These are phyloP conservation scores for Pseudogymnoascus sp. DNA, from an alignment of 2,329 filamentous ascomycete genomes.

Conservation along the genomic window DNA sequence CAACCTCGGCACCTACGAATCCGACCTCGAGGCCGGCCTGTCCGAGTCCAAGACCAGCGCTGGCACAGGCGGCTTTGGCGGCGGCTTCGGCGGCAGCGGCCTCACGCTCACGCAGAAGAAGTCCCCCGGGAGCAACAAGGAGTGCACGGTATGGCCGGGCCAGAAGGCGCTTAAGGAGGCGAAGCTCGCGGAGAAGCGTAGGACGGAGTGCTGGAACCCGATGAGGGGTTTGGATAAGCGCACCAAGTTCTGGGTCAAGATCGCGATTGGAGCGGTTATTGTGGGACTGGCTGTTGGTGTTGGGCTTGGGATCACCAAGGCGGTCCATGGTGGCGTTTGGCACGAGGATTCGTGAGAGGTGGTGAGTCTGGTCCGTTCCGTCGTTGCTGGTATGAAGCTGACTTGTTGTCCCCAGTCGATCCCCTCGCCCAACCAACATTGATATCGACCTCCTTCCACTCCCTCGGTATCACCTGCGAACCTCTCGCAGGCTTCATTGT, in stretches of 20 bases:
- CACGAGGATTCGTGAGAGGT: conserved; percentile 16
- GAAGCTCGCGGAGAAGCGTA: conserved; percentile 48
- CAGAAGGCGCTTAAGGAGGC: conserved; percentile 52
- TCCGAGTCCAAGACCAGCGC: conserved; percentile 8
- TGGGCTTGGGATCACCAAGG: conserved; percentile 53
- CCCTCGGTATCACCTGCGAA: neutral
- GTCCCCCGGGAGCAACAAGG: conserved; percentile 24
- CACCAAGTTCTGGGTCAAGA: conserved; percentile 45
- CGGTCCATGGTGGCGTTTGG: conserved; percentile 52
- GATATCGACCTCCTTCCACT: neutral
- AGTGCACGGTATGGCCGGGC: conserved; percentile 52
- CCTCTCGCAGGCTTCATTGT: neutral
- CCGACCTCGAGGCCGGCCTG: conserved; percentile 19
- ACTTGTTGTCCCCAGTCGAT: neutral
- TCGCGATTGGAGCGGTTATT: conserved; percentile 44
- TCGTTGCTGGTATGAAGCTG: neutral
- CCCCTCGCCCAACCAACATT: neutral
- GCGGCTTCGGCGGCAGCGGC: neutral
- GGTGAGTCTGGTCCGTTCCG: neutral
- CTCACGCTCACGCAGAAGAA: neutral
- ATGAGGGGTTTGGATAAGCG: conserved; percentile 46
- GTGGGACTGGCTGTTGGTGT: conserved; percentile 46
- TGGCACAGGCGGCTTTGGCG: neutral
- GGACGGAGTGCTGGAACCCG: conserved; percentile 42
- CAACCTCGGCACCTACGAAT: conserved; percentile 17